Base-by-base conservation (phyloP, 169 alveolate species). In the Plasmodium fragile region DNA sequence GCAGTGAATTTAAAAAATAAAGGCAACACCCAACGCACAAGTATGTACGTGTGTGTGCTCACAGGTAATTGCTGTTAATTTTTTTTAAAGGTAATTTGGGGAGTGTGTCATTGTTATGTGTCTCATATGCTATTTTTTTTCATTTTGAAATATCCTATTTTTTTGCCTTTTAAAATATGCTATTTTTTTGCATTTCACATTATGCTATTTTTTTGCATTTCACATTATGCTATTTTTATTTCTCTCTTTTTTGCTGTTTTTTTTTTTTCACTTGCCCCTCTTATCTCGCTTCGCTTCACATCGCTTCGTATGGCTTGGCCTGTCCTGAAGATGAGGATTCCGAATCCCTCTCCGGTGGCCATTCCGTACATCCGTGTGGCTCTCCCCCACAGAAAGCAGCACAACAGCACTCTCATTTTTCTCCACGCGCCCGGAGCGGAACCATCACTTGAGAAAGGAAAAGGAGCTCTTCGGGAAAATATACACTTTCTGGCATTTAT, bases 401-500 rank as follows among this genome's bases (percentile, higher is more conserved):
- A 3, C 59, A 11, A 2, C 6, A 16, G 25, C 7, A 3, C 22
- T 49, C 22, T 49, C 59, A 49, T 0, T 43, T 13, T 49, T 49
- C 22, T 11, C 0, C 59, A 49, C 25, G 7, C 53, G 16, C n/a
- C 59, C 59, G 25, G 59, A 49, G 59, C 45, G 34, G 45, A 73
- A 73, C 59, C 82, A 5, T 73, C 34, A 73, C 53, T 73, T 73
- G 82, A 32, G 53, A 32, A 34, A 32, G 81, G 72, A 25, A 25
- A 82, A 82, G n/a, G 52, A 70, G 0, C 8, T 49, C 30, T 73
- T 13, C 1, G 94, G 83, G 41, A 79, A 90, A 32, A 90, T 90
- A 39, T 90, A 90, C 6, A 90, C 2, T 34, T 90, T 90, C 55
- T 90, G 28, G 30, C 94, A 79, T 8, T 69, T 30, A 2, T n/a